These are phyloP conservation scores for Angomonas desouzai DNA, from an alignment of 208 protist genomes.

Conservation along the genomic window DNA sequence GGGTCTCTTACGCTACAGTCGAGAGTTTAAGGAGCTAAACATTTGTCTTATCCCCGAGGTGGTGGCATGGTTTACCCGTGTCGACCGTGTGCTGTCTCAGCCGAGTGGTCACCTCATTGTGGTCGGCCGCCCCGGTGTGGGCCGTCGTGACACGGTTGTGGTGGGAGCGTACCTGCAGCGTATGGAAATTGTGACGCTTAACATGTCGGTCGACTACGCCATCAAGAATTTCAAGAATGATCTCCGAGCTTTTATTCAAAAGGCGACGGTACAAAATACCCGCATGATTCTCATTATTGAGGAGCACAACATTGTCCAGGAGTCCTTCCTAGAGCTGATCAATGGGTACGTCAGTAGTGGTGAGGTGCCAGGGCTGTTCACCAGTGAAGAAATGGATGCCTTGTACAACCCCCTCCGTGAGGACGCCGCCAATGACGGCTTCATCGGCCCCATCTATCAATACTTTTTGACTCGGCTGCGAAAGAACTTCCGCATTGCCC, in stretches of 20 bases:
- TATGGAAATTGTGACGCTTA: constrained; percentile 85
- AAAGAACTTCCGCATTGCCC: constrained; percentile 90
- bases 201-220: constrained; percentile 89
- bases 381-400: constrained; percentile 94
- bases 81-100: constrained; percentile 86
- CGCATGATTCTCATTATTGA: constrained; percentile 95
- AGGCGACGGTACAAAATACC: constrained; percentile 70
- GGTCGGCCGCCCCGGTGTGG: constrained; percentile 90
- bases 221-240: constrained; percentile 89
- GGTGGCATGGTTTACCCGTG: constrained; percentile 83
- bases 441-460: constrained; percentile 71
- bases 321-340: constrained; percentile 96
- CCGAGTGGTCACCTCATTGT: constrained; percentile 90
- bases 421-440: constrained; percentile 79
- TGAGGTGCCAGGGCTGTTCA: constrained; percentile 95
- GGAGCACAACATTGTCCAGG: constrained; percentile 96
- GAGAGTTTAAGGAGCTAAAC: constrained; percentile 92
- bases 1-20: constrained; percentile 91
- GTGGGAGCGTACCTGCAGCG: constrained; percentile 84
- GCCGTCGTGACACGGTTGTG: constrained; percentile 77
- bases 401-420: constrained; percentile 91
- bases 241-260: constrained; percentile 74
- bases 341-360: constrained; percentile 92
- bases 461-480: constrained; percentile 88
- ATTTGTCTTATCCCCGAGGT: constrained; percentile 92